Base-by-base conservation (phyloP, 106 monocot genomes). In the Acanthochlamys bracteata region DNA sequence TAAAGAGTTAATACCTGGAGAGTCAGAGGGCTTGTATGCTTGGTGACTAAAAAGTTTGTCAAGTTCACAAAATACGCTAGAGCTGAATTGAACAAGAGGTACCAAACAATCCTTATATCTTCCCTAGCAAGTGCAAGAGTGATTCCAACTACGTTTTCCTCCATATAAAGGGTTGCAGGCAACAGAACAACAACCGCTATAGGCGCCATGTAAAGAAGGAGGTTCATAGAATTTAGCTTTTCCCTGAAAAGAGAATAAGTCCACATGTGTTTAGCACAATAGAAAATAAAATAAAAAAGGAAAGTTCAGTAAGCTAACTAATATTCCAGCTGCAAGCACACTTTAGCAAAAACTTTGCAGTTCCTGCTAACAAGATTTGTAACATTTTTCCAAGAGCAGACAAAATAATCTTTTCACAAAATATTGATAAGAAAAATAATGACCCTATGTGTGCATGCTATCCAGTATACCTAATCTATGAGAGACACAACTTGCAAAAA, bases 11-110 rank as follows among this genome's bases (percentile, higher is more conserved):
- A 60, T 70, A 93, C 93, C 89, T 93, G 93, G 15, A 93, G 85
- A 49, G 93, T 93, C 79, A 89, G 75, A 61, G 93, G 80, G 64
- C 89, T 93, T 7, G 93, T 93, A 69, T 89, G 93, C 54, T 93
- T 93, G 55, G 93, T 93, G 75, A 93, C 93, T 71, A 93, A 74
- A 80, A 93, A 93, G 66, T 93, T 93, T 51, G 89, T 93, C 71
- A 93, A 61, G 43, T 93, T 93, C 24, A 93, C 89, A 59, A 93
- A 89, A 64, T 86, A 93, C 20, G 93, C 93, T 71, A 93, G 46
- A 7, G 75, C 58, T 42, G 93, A 93, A 70, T 93, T 93, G 67
- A 88, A 88, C 17, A 93, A 58, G 20, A 93, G 73, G 63, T 85
- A 89, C 93, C 93, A 93, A 68, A 89, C 59, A 60, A 93, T 89